Evolutionary conservation across 768 basidiomycete genomes (phyloP).

Genomic region (Naganishia kalamii): DNA sequence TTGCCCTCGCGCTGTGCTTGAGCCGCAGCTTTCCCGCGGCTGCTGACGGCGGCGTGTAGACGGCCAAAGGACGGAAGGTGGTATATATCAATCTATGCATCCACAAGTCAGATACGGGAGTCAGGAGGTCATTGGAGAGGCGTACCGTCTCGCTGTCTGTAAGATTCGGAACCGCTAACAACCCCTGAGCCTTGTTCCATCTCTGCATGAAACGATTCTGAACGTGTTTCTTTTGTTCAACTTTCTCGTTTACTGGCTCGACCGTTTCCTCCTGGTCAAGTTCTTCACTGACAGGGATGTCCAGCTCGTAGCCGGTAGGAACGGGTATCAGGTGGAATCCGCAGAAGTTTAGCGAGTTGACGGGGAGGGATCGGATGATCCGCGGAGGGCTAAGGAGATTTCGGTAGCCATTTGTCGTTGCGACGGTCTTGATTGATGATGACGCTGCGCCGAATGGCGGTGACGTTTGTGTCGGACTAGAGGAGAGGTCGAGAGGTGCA

Average conservation of each 20-base stretch:
- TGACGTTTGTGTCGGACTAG: constrained; percentile 23
- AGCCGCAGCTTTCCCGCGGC: too few species aligned
- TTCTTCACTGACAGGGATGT: background rate
- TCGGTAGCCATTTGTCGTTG: constrained; percentile 31
- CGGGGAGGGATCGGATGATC: constrained; percentile 66
- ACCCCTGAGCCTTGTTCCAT: constrained; percentile 24
- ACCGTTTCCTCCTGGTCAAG: constrained; percentile 18
- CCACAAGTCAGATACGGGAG: background rate
- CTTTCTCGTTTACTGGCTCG: background rate
- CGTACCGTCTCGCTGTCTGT: constrained; percentile 76
- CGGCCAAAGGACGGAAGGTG: constrained; percentile 61
- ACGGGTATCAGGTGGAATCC: constrained; percentile 64
- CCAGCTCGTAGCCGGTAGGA: constrained; percentile 4
- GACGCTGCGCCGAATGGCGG: constrained; percentile 56
- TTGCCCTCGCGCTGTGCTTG: background rate
- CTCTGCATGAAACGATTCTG: background rate
- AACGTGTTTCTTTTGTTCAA: background rate
- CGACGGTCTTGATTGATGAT: background rate
- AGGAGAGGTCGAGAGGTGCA: constrained; percentile 22
- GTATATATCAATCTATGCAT: constrained; percentile 76
- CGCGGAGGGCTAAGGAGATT: constrained; percentile 52
- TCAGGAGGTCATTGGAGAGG: background rate
- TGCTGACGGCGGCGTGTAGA: constrained; percentile 77
- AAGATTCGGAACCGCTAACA: constrained; percentile 79
- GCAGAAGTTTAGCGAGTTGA: constrained; percentile 92